Conservation (phyloP, 176 grass and related monocot species). For the Triticum aestivum region IWGSC_CS_RefSeq_v2.1 NC_057812.1:152182070-152182569, state of each 20-base stretch:
- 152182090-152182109: not conserved
- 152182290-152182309: conserved; percentile 1
- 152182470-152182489: no score
- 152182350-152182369: not conserved
- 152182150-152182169: not conserved
- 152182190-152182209: not conserved
- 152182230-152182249: not conserved
- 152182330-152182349: not conserved
- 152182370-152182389: not conserved
- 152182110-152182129: not conserved
- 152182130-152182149: not conserved
- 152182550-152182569: no score
- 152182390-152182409: not conserved
- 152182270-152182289: conserved; percentile 38
- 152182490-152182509: no score
- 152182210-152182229: not conserved
- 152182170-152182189: not conserved
- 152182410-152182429: not conserved
- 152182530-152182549: no score
- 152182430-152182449: not conserved
- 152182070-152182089: not conserved
- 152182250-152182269: conserved; percentile 10
- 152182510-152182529: not conserved
- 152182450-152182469: no score
- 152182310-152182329: conserved; percentile 22